Conservation (phyloP, 2,329 filamentous ascomycete genomes). For the Nannizziopsis arthrosporioides region DNA sequence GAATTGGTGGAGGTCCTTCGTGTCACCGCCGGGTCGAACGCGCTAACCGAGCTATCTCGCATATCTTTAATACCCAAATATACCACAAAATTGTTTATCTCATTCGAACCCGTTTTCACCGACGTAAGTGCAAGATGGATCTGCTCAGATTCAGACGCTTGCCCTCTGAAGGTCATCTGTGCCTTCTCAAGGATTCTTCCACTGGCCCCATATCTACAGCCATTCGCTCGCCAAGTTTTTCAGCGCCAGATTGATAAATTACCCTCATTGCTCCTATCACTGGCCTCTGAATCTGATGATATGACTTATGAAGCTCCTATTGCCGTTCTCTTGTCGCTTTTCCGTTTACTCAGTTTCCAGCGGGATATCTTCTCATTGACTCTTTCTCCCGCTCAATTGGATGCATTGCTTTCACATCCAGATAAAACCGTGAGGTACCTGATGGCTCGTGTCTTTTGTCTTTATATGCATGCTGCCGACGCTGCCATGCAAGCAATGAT, state of each 20-base stretch:
- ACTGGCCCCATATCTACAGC: conserved; percentile 66
- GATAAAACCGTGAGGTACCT: conserved; percentile 60
- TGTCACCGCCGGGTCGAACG: conserved; percentile 44
- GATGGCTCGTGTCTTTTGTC: conserved; percentile 67
- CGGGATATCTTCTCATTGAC: conserved; percentile 52
- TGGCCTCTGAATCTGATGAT: conserved; percentile 21
- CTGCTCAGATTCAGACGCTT: conserved; percentile 22
- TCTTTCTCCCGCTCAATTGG: conserved; percentile 55
- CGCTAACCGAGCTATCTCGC: conserved; percentile 57
- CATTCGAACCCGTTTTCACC: conserved; percentile 64
- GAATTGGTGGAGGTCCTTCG: conserved; percentile 59
- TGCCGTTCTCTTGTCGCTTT: conserved; percentile 53
- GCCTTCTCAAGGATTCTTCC: conserved; percentile 71
- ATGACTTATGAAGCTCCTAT: conserved; percentile 32
- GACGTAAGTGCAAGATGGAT: conserved; percentile 78
- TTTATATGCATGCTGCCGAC: conserved; percentile 70
- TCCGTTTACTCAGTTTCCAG: conserved; percentile 70
- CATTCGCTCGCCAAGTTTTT: conserved; percentile 51
- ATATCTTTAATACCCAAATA: conserved; percentile 56
- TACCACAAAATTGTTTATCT: conserved; percentile 47
- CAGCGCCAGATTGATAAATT: conserved; percentile 25
- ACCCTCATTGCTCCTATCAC: conserved; percentile 24
- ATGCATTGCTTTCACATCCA: conserved; percentile 52
- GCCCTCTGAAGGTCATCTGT: conserved; percentile 43
- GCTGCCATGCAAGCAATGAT: conserved; percentile 62